Base-by-base conservation (phyloP, 2,329 filamentous ascomycete genomes). In the Calonectria hawksworthii region DNA sequence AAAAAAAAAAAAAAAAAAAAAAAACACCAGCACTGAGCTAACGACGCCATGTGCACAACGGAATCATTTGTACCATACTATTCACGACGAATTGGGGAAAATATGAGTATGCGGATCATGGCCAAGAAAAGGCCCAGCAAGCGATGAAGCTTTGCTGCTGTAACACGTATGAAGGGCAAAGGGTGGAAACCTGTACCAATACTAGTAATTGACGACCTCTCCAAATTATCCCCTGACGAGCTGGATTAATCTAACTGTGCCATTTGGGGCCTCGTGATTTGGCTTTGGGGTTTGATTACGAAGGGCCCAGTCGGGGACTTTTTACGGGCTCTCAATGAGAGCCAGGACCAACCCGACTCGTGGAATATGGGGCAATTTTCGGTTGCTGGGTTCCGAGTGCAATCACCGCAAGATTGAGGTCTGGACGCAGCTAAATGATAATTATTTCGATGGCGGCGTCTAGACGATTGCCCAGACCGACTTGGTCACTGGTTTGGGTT, bases 351-450 rank as follows among this genome's bases (percentile, higher is more conserved):
- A 32, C 34, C 56, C 34, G 52, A 47, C 21, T 63, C 28, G 32
- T 64, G 21, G 21, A 51, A 7, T 50, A 73, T 64, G 56, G 65
- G 30, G 54, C 52, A 38, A 67, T 54, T 64, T n/a, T 68, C 67
- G 64, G 64, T 44, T 36, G 23, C 36, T 66, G 21, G 38, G 14
- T 36, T 64, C 65, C n/a, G 36, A 21, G 16, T 23, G 47, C 54
- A 63, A 72, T 68, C 70, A 68, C 6, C 52, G 54, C 54, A 65
- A 73, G 65, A 73, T 65, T 73, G 71, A 44, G 71, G 59, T 65
- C 61, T 65, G 41, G 41, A 65, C 28, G 47, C 6, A n/a, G 67
- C 41, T 11, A 61, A 56, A 50, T 23, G 52, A 50, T 69, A 69
- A 63, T 50, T 61, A 32, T 50, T 47, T 69, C 36, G 18, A 59